Base-by-base conservation (phyloP, 768 basidiomycete species). In the Omphalotus guepiniiformis region DNA sequence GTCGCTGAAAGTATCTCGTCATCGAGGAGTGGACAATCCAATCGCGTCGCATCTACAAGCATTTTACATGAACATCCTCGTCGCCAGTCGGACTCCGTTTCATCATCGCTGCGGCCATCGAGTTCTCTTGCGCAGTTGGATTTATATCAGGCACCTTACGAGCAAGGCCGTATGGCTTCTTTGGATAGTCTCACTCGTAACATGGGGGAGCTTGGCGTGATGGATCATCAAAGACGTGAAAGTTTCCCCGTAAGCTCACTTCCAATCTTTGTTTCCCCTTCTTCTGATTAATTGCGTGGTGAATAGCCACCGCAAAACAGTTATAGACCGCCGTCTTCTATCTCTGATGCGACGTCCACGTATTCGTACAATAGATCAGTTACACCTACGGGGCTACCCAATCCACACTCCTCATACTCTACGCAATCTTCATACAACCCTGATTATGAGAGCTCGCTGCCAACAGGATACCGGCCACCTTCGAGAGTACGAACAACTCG, bases 91-190 rank as follows among this genome's bases (percentile, higher is more conserved):
- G 80, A 84, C 56, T 72, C 76, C 39, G 58, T 82, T 19, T 80
- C 86, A 3, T 74, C 83, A 3, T 78, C 82, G 5, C 58, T 89
- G 28, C 70, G 81, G 34, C 66, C 77, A 16, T 85, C 87, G 4
- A 78, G 67, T 54, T 83, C 85, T 18, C 66, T 78, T 38, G 79
- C 78, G 8, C 70, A 75, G 29, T 64, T 83, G 4, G 83, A 88
- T 54, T 67, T 90, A 16, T 93, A 93, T 58, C 77, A 78, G 29
- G 80, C 87, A 0, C 80, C 81, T 1, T 92, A 92, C 56, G 86
- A 89, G 50, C 75, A 74, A 41, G 67, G 72, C 15, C 29, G 71
- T n/a, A 64, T 53, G 63, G 64, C 25, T 49, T 58, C 19, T 59
- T 60, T 83, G 21, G 83, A 84, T 51, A 68, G 70, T 32, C 47